These are phyloP conservation scores for Serendipita sp. DNA, from an alignment of 768 basidiomycete species.

Conservation along the genomic window DNA sequence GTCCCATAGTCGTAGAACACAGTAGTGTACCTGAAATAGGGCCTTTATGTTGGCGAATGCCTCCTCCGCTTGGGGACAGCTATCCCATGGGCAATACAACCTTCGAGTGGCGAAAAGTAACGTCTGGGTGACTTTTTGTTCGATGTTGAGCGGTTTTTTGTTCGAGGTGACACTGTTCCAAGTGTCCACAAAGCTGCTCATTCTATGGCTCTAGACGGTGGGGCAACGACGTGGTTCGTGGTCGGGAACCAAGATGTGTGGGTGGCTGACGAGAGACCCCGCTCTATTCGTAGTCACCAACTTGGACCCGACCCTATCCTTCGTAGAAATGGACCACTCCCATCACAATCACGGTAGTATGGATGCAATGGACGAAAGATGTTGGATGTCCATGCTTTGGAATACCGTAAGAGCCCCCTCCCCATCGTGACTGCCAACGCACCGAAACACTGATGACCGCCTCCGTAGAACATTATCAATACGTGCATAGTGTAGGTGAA, in stretches of 20 bases:
- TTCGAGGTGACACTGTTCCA: neutral
- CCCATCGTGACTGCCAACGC: neutral
- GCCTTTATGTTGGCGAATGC: neutral
- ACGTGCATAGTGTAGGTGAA: constrained; percentile 48
- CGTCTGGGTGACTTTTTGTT: neutral
- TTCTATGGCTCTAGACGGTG: no score
- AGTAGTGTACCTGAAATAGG: neutral
- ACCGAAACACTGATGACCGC: neutral
- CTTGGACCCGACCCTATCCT: neutral
- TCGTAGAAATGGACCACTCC: constrained; percentile 8
- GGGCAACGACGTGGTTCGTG: neutral
- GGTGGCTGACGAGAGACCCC: neutral
- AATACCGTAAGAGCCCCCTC: constrained; percentile 14
- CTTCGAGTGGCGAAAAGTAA: neutral
- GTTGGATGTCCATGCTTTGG: constrained; percentile 76
- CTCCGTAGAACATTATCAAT: constrained; percentile 44
- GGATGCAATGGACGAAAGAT: constrained; percentile 16
- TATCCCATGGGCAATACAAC: neutral
- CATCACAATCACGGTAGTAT: constrained; percentile 5
- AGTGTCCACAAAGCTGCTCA: neutral
- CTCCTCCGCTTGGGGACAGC: neutral
- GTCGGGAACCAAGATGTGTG: no score
- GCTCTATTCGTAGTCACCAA: neutral
- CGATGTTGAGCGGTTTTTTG: neutral
- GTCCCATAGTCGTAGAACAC: neutral